Base-by-base conservation (phyloP, 73 alveolate species). In the Diophrys sp. region DNA sequence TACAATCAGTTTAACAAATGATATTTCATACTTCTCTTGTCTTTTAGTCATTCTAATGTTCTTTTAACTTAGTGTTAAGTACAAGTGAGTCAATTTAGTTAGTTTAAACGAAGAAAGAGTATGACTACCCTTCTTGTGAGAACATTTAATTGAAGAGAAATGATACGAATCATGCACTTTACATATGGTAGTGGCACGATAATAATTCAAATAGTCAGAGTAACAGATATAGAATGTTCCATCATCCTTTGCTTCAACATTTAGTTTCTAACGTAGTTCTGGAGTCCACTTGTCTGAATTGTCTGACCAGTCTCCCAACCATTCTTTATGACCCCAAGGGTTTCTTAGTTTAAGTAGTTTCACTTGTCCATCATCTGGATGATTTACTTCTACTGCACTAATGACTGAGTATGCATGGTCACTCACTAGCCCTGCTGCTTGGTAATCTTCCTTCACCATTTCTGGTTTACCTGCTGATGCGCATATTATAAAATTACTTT, bases 321-420 rank as follows among this genome's bases (percentile, higher is more conserved):
- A 96, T 66, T 95, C 99, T 2, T 89, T 86, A 68, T 90, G 90
- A n/a, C 99, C 99, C 99, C 99, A 97, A 66, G 98, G 98, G 87
- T 96, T 97, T 86, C 99, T 88, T 14, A 97, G 91, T 75, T 97
- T 94, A 26, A 97, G 81, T 14, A 97, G 82, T 44, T 77, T 70
- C 1, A 81, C 85, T 11, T 33, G 67, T 23, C 72, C 96, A 56
- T 87, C 96, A 44, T 71, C 72, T 66, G 70, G 77, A 68, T 88
- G 84, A 33, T 90, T 74, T 8, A 96, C 93, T 56, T 84, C 96
- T 33, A 70, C 79, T 30, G 94, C 91, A 32, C 85, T 67, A 29
- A 97, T 89, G 24, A 97, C 93, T 2, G 98, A 89, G 78, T 97
- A 97, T 68, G 99, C 98, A 92, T 97, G 98, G 2, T 92, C 94